Evolutionary conservation across 176 grass and related monocot genomes (phyloP), one percentile per base, ranked within the genome.

Genomic region (barley (Hordeum vulgare)): DNA sequence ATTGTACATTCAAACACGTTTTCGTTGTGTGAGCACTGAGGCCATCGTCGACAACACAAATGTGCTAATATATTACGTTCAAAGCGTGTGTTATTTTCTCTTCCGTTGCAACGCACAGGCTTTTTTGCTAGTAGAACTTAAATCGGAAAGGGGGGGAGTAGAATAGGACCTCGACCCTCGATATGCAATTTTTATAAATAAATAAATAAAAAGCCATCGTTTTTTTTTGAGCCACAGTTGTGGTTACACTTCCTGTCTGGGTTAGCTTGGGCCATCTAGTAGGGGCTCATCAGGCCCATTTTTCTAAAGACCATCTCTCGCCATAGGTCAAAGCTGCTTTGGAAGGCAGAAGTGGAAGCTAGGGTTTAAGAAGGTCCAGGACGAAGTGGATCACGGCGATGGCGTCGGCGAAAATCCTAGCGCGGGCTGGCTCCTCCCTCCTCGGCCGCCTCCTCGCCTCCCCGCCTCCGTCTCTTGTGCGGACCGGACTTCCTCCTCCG

Each of bases 381-480:
- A 29, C 35, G 73, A 51, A 8, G 61, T 12, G 40, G 40, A 80
- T n/a, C 27, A 53, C 81, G 20, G 56, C 66, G 49, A 90, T 78
- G 85, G 89, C 92, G 93, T 78, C 92, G 56, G 81, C 89, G 63
- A 95, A 93, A 91, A 78, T 76, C 56, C 85, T 98, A 58, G 83
- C 85, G 81, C 66, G 87, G 58, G 90, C 83, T 14, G 93, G 93
- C 81, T 85, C 89, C 33, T 88, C 91, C 68, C 84, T 97, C 69
- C 56, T 93, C 64, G 84, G 82, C 78, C 92, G 96, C 83, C 39
- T 93, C 72, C 67, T 91, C 53, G 31, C 79, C 35, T 83, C 85
- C 64, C 81, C 68, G 13, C 69, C 75, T 4, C 71, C 41, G 3
- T 42, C 81, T 27, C 71, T 87, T 2, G 65, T 86, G 37, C 69